Conservation (phyloP, 2,329 filamentous ascomycete species). For the Geosmithia putterillii region DNA sequence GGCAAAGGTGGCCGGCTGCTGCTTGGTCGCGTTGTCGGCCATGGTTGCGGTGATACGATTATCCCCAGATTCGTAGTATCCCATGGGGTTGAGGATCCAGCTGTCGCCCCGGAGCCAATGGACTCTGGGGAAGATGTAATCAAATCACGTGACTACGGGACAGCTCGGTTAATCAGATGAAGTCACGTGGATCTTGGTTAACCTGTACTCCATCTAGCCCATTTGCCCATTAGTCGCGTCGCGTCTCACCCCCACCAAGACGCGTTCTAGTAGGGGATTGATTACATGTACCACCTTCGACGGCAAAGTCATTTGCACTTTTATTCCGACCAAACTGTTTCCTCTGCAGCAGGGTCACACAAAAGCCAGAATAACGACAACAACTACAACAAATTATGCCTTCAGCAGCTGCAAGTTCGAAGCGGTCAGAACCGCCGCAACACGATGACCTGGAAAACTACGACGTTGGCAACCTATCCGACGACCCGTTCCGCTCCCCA, state of each 20-base stretch:
- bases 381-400: constrained; percentile 1
- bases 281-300: not conserved
- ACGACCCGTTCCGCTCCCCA: constrained; percentile 36
- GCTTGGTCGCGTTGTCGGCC: constrained; percentile 25
- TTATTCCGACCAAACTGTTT: not conserved
- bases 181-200: too few relatives aligned
- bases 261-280: not conserved
- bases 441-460: constrained; percentile 67
- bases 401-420: not conserved
- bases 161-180: too few relatives aligned
- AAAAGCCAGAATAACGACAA: too few relatives aligned
- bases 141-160: not conserved
- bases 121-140: not conserved
- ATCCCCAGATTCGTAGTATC: not conserved
- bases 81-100: not conserved
- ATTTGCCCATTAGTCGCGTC: not conserved
- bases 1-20: constrained; percentile 19
- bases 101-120: not conserved
- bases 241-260: not conserved
- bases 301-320: not conserved
- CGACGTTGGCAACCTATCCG: constrained; percentile 43
- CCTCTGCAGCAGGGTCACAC: not conserved
- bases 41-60: constrained; percentile 13
- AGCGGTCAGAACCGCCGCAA: not conserved
- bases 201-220: not conserved